These are phyloP conservation scores for Arctium minus DNA, from an alignment of 129 eudicot genomes.

Conservation along the genomic window DNA sequence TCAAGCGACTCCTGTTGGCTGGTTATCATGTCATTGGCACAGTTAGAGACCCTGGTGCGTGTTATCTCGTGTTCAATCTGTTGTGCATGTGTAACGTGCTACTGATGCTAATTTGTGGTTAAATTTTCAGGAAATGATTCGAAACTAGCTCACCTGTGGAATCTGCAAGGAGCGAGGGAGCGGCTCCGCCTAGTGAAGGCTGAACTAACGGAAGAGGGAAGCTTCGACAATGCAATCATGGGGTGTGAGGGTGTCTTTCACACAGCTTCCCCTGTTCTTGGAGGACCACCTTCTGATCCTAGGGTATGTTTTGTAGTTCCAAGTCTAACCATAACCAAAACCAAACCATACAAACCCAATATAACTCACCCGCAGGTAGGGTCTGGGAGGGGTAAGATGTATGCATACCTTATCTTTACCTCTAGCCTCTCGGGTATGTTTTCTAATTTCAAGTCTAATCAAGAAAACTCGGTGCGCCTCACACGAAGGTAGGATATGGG, in stretches of 20 bases:
- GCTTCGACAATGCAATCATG: slow-evolving; percentile 70
- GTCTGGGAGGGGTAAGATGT: too few species aligned
- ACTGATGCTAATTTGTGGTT: background rate
- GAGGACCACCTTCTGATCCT: slow-evolving; percentile 43
- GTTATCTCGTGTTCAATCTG: background rate
- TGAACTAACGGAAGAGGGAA: slow-evolving; percentile 74
- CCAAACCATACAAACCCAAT: background rate
- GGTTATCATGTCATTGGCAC: slow-evolving; percentile 86
- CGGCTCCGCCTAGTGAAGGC: slow-evolving; percentile 67
- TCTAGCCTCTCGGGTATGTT: too few species aligned
- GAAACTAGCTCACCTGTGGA: slow-evolving; percentile 77
- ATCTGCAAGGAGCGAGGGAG: slow-evolving; percentile 84
- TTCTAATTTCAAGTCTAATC: too few species aligned
- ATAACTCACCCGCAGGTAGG: too few species aligned
- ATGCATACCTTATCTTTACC: too few species aligned
- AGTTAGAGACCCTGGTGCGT: slow-evolving; percentile 79
- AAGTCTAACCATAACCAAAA: background rate
- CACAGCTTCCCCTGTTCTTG: slow-evolving; percentile 88
- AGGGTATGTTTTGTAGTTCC: slow-evolving; percentile 32
- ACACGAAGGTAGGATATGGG: too few species aligned
- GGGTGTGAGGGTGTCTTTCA: slow-evolving; percentile 91
- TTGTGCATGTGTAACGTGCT: background rate
- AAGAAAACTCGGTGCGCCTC: too few species aligned
- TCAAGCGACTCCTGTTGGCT: slow-evolving; percentile 69
- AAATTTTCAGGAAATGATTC: slow-evolving; percentile 48